Evolutionary conservation across 768 basidiomycete genomes (phyloP), one percentile per base, ranked within the genome.

Genomic region (Mycena indigotica): DNA sequence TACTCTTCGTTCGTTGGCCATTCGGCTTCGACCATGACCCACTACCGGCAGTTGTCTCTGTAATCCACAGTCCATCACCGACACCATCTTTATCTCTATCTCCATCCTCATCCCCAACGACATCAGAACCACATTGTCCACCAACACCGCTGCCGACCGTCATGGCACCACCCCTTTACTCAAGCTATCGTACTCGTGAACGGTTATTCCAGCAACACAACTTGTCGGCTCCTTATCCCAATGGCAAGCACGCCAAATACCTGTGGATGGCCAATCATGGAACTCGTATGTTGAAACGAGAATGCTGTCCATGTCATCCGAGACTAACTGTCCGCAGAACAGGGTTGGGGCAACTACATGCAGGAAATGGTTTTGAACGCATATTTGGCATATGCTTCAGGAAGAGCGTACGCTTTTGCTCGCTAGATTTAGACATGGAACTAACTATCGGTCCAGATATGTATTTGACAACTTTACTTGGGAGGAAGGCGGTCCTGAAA

Each of bases 391-490:
- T 73, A 79, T 48, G 65, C 70, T 2, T 66, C 82, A 0, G 75
- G 76, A 28, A 69, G 84, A 61, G 72, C 81, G 81, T 87, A 66
- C 56, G 84, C 74, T 35, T 32, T 52, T 12, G 32, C n/a, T 51
- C 16, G 45, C 44, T 5, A 2, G n/a, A n/a, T 41, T 16, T 32
- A 32, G 45, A 28, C 19, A 51, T n/a, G 53, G 50, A 26, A 16
- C 19, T 21, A 40, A 39, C 16, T 10, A 16, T 28, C 10, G 8
- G n/a, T n/a, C 25, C 53, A 83, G 82, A 2, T 80, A 80, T 39
- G 85, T 85, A 8, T 85, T 83, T 62, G 75, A 85, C 53, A 80
- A 86, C 50, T 85, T 83, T 60, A 82, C 82, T 0, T 86, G 84
- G 85, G 68, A 75, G 2, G 69, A 68, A 3, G 71, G 76, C 12